phyloP scores from a whole-genome alignment of 2,329 filamentous ascomycete species.

The Sporothrix brasiliensis region DNA sequence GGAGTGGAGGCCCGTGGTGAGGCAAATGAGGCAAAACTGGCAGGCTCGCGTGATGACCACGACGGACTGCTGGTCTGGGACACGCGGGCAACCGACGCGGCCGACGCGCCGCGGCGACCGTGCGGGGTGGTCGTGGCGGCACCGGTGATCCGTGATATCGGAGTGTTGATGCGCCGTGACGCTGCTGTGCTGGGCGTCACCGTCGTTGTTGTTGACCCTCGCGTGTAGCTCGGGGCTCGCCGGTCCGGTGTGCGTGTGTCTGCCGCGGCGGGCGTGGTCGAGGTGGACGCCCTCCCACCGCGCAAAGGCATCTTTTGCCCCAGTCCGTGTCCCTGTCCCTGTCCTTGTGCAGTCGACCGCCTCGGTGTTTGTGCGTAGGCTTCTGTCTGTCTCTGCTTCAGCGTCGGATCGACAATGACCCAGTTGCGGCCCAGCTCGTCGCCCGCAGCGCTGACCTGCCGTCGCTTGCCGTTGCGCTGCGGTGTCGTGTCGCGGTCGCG shows the following conservation, averaged over 20 bases:
- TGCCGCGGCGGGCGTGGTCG: background rate
- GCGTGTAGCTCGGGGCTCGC: slow-evolving; percentile 30
- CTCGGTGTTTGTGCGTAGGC: background rate
- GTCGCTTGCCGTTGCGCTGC: slow-evolving; percentile 55
- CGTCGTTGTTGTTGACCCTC: slow-evolving; percentile 24
- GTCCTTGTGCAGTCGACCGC: background rate
- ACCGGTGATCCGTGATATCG: slow-evolving; percentile 45
- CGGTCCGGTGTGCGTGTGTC: slow-evolving; percentile 15
- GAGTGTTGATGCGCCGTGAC: slow-evolving; percentile 52
- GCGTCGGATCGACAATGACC: slow-evolving; percentile 63
- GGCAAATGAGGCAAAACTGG: slow-evolving; percentile 60
- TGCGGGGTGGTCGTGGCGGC: slow-evolving; percentile 30
- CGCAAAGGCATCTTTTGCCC: background rate
- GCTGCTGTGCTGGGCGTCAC: slow-evolving; percentile 41
- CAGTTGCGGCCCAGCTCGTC: slow-evolving; percentile 68
- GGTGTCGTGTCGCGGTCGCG: background rate
- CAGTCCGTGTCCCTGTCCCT: too few species aligned
- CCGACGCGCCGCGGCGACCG: slow-evolving; percentile 35
- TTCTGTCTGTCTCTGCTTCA: background rate
- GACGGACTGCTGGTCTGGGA: slow-evolving; percentile 53
- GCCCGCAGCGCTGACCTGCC: slow-evolving; percentile 55
- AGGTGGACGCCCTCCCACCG: background rate
- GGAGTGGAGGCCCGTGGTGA: slow-evolving; percentile 50
- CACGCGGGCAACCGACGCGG: slow-evolving; percentile 42
- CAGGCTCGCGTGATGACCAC: slow-evolving; percentile 49